Conservation (phyloP, 352 stramenopile species). For the Globisporangium cylindrosporum region DNA sequence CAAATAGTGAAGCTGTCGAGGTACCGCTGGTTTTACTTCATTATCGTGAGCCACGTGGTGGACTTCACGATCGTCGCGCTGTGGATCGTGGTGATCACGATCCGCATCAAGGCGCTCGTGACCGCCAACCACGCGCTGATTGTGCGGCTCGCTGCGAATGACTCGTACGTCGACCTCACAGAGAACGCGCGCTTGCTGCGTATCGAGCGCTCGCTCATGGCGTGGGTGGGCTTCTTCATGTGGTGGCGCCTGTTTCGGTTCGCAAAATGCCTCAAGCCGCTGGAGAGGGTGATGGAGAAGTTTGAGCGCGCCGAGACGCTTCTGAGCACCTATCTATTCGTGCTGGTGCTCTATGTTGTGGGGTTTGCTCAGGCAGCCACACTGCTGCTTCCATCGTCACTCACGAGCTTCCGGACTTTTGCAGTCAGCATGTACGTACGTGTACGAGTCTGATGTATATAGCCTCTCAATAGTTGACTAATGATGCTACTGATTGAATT, state of each 20-base stretch:
- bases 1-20: conserved; percentile 50
- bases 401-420: conserved; percentile 35
- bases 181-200: conserved; percentile 26
- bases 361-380: conserved; percentile 42
- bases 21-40: conserved; percentile 66
- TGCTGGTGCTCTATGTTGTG: conserved; percentile 46
- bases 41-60: conserved; percentile 43
- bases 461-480: background rate
- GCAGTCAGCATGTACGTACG: conserved; percentile 42
- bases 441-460: background rate
- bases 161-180: conserved; percentile 36
- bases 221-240: conserved; percentile 45
- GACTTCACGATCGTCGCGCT: conserved; percentile 53
- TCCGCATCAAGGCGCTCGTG: conserved; percentile 33
- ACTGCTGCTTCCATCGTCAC: conserved; percentile 38
- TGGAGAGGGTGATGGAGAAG: conserved; percentile 42
- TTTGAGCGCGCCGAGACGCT: conserved; percentile 39
- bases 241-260: conserved; percentile 58
- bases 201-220: conserved; percentile 34
- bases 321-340: conserved; percentile 32
- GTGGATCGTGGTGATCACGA: conserved; percentile 31
- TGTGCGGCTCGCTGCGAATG: conserved; percentile 28
- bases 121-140: conserved; percentile 36
- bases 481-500: background rate
- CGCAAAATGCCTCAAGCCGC: conserved; percentile 36